These are phyloP conservation scores for Cyclanthera cordifolia DNA, from an alignment of 306 rosid species.

Conservation along the genomic window DNA sequence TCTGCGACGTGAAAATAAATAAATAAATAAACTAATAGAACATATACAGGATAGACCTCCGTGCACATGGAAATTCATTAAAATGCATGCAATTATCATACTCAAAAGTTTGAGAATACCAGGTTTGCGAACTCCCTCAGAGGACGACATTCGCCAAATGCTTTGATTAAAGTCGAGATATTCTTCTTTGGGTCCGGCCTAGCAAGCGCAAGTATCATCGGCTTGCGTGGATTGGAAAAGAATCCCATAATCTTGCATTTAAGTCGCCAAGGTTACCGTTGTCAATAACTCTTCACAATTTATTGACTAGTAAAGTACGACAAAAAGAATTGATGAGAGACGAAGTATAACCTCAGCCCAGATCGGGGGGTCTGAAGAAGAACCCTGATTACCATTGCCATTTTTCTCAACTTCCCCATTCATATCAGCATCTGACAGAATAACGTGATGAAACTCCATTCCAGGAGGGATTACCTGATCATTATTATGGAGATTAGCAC, in stretches of 20 bases:
- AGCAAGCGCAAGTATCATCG: slow-evolving; percentile 65
- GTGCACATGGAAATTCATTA: neutral
- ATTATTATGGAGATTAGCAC: neutral
- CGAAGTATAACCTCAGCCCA: slow-evolving; percentile 39
- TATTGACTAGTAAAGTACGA: neutral
- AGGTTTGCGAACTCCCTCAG: slow-evolving; percentile 51
- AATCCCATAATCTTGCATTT: slow-evolving; percentile 43
- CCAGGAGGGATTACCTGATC: slow-evolving; percentile 56
- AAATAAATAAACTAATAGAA: neutral
- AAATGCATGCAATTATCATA: slow-evolving; percentile 7
- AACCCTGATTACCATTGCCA: slow-evolving; percentile 25
- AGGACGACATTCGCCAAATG: slow-evolving; percentile 59
- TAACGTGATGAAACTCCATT: slow-evolving; percentile 55
- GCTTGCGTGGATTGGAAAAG: slow-evolving; percentile 57
- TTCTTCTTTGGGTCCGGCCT: slow-evolving; percentile 60
- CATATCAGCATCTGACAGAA: slow-evolving; percentile 34
- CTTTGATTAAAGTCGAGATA: slow-evolving; percentile 47
- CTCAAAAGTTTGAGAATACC: slow-evolving; percentile 22
- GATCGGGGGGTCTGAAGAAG: slow-evolving; percentile 41
- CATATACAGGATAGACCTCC: neutral
- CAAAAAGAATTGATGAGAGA: slow-evolving; percentile 4
- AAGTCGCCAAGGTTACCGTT: slow-evolving; percentile 7
- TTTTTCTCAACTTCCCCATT: slow-evolving; percentile 34
- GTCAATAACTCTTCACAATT: slow-evolving; percentile 4
- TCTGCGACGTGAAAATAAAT: slow-evolving; percentile 21